These are phyloP conservation scores for Bonia amplexicaulis DNA, from an alignment of 176 grass and related monocot species.

Conservation along the genomic window DNA sequence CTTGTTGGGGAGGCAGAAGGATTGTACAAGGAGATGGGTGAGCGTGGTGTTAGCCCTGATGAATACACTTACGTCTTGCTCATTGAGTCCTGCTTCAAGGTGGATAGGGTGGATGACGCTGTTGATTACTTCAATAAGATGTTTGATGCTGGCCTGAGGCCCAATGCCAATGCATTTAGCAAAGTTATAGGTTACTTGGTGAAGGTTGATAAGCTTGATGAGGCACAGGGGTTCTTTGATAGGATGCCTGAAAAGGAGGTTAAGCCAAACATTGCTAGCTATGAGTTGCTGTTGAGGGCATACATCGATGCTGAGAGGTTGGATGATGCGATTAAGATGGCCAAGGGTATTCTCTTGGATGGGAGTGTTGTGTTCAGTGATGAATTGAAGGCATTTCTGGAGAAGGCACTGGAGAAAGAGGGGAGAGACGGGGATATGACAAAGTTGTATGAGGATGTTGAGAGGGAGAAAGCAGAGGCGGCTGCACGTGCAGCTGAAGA, in stretches of 20 bases:
- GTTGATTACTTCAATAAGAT: conserved; percentile 72
- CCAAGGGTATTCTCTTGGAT: conserved; percentile 64
- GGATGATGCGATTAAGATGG: conserved; percentile 62
- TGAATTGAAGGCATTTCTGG: conserved; percentile 62
- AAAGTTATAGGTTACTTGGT: conserved; percentile 64
- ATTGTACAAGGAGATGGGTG: conserved; percentile 57
- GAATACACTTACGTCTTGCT: conserved; percentile 69
- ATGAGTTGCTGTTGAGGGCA: conserved; percentile 69
- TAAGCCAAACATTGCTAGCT: conserved; percentile 72
- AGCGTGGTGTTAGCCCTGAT: conserved; percentile 56
- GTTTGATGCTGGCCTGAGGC: conserved; percentile 57
- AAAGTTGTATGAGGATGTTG: conserved; percentile 73
- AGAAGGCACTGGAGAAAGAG: conserved; percentile 54
- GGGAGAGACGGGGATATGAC: conserved; percentile 57
- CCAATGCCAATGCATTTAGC: conserved; percentile 69
- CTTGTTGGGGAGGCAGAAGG: conserved; percentile 53
- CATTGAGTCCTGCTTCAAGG: conserved; percentile 62
- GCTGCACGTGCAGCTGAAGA: conserved; percentile 67
- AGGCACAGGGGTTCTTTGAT: conserved; percentile 63
- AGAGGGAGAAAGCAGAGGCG: conserved; percentile 62
- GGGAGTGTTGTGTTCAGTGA: conserved; percentile 50
- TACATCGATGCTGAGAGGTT: conserved; percentile 46
- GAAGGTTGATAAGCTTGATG: conserved; percentile 49
- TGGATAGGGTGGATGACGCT: conserved; percentile 59
- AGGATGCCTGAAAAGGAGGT: conserved; percentile 67